phyloP scores from a whole-genome alignment of 768 basidiomycete species.

The Gautieria morchelliformis region DNA sequence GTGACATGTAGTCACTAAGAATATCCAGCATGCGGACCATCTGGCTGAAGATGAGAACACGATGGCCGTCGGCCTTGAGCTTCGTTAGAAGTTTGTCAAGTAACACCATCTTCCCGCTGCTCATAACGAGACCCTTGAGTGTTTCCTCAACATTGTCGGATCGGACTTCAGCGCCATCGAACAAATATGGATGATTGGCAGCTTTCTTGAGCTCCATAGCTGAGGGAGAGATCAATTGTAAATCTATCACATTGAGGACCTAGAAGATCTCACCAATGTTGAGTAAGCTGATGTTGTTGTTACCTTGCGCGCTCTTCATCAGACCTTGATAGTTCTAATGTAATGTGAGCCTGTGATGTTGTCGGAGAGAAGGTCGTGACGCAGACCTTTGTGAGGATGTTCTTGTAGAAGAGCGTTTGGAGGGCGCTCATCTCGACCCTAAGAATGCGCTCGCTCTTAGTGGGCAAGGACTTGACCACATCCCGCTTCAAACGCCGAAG shows the following conservation, averaged over 20 bases:
- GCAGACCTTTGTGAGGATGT: conserved; percentile 82
- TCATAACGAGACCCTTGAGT: conserved; percentile 95
- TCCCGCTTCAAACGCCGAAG: conserved; percentile 90
- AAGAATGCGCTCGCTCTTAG: conserved; percentile 96
- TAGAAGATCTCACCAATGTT: conserved; percentile 62
- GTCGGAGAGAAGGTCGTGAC: neutral
- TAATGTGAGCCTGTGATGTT: conserved; percentile 1
- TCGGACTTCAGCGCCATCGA: conserved; percentile 83
- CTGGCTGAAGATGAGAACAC: conserved; percentile 97
- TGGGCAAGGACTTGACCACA: conserved; percentile 90
- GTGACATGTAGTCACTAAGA: conserved; percentile 89
- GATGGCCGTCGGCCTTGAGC: conserved; percentile 85
- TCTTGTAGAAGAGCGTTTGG: conserved; percentile 98
- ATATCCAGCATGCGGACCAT: conserved; percentile 99
- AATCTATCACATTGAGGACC: neutral
- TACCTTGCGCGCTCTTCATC: conserved; percentile 80
- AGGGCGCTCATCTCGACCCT: conserved; percentile 95
- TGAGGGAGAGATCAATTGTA: conserved; percentile 18
- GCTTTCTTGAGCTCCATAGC: conserved; percentile 99
- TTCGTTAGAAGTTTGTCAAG: conserved; percentile 93
- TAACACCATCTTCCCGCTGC: conserved; percentile 95
- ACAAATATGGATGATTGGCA: conserved; percentile 94
- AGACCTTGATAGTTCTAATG: conserved; percentile 85
- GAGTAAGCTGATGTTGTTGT: conserved; percentile 87
- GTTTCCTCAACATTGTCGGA: conserved; percentile 65